Base-by-base conservation (phyloP, 495 filamentous ascomycete genomes). In the Hyaloscypha hepaticicola region DNA sequence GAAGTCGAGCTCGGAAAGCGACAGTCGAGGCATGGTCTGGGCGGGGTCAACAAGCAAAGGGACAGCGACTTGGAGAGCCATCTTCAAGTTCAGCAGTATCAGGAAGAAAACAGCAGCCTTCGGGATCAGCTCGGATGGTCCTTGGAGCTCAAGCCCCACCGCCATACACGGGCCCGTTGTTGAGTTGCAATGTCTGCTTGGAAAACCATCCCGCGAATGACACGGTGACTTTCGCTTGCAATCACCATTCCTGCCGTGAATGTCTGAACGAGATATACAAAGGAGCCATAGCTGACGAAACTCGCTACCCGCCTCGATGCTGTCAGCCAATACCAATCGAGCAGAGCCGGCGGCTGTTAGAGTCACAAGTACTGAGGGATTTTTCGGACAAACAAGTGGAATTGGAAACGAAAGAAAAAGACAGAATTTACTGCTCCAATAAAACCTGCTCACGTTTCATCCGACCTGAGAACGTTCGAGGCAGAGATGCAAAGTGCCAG, bases 291-390 rank as follows among this genome's bases (percentile, higher is more conserved):
- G 25, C 21, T 14, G 50, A 53, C 19, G 50, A 53, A 25, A 25
- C 50, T 19, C 50, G 50, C 9, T 53, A 53, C 19, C 50, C 50
- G 21, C 50, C 50, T 53, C 50, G 50, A 24, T 53, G 50, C 50
- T 53, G 50, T 19, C 21, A 27, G n/a, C 22, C 50, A 3, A 53
- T 53, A 25, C 8, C 9, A 53, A 19, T 53, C 16, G 50, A 53
- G 21, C 25, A 25, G 22, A 27, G 21, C 22, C 21, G 50, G 5
- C 50, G 0, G 1, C 25, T 53, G 7, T 5, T 53, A 6, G 14
- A 27, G 5, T 6, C 50, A 3, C 22, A 53, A 53, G n/a, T 53
- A 1, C 11, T 53, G 5, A 24, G 25, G 16, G 50, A 24, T 2
- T 53, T 25, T 16, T 7, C 11, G 25, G 25, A 27, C 19, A 53